Evolutionary conservation across 805 yeast genomes (phyloP), one percentile per base, ranked within the genome.

Genomic region (Clavispora carvajalis): DNA sequence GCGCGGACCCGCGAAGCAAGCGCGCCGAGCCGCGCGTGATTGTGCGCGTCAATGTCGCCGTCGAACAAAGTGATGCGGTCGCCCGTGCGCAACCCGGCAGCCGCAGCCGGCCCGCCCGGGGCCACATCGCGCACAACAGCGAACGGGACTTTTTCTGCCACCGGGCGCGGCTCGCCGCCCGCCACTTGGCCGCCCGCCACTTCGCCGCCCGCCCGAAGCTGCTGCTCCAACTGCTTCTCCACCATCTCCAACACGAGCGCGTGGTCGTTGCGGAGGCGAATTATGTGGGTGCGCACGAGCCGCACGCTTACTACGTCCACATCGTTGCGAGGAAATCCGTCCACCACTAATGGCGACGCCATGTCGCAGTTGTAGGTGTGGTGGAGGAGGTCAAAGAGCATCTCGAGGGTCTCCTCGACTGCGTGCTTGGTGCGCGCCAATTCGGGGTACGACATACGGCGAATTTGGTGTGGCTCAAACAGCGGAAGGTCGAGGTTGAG

Each of bases 271-370:
- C 82, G 69, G 29, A 84, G 65, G 38, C 84, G 67, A 25, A 84
- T 78, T 23, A 90, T 77, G 52, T 74, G 75, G 8, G 79, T 74
- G 43, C 96, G 65, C 1, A 80, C 55, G 8, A 74, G 58, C 39
- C 95, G 65, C 10, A 88, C 69, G 16, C 66, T 54, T 12, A 88
- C 77, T 4, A 91, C 84, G 53, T 91, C 95, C 21, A 91, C 72
- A 54, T 91, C 97, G 13, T 69, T 59, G 33, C 97, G 65, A 1
- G 99, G 99, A 52, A 77, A 91, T 16, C 97, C 96, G 54, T 91
- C 95, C 0, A 83, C 77, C 2, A 85, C 61, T 43, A 91, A 60
- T 0, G 79, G 69, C 1, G 90, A 80, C 18, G 72, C 59, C 86
- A 87, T 80, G 48, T 76, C 80, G 3, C 70, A 79, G 10, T 68